Percentiles rank a stretch among this genome's conserved stretches.
Evolutionary conservation across 768 basidiomycete species (phyloP).

Genomic region (Boletus eberwhitei): DNA sequence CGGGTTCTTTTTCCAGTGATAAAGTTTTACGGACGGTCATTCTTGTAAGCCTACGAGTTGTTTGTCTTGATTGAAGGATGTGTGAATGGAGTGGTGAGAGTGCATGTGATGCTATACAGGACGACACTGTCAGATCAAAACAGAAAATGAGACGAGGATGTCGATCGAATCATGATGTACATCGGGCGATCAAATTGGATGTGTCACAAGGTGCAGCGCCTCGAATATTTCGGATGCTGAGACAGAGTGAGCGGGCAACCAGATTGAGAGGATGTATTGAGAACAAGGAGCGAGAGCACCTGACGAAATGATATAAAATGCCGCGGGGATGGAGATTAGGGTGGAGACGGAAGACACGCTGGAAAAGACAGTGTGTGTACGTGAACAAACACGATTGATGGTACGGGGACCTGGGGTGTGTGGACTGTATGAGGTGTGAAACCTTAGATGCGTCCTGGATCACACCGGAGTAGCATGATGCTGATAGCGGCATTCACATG

Average conservation of each 20-base stretch:
- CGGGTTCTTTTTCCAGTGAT: conserved; percentile 6
- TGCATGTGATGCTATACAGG: conserved; percentile 27
- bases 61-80: conserved; percentile 3
- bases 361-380: conserved; percentile 32
- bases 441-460: conserved; percentile 30
- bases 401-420: conserved; percentile 35
- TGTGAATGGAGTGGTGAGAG: conserved; percentile 5
- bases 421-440: conserved; percentile 33
- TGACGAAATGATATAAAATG: conserved; percentile 20
- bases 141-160: conserved; percentile 11
- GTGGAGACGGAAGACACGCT: conserved; percentile 31
- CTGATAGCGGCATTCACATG: conserved; percentile 35
- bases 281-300: conserved; percentile 9
- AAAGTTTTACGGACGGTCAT: conserved; percentile 7
- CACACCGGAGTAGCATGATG: conserved; percentile 26
- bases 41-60: conserved; percentile 2
- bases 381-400: conserved; percentile 33
- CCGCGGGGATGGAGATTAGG: conserved; percentile 34
- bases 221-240: conserved; percentile 8
- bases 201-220: conserved; percentile 26
- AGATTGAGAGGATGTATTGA: conserved; percentile 11
- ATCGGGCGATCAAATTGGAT: conserved; percentile 20
- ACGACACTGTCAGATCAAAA: conserved; percentile 19
- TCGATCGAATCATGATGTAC: conserved; percentile 26
- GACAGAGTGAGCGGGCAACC: conserved; percentile 3